Percentiles rank a stretch among this genome's conserved stretches.
These are phyloP conservation scores for Kwoniella botswanensis DNA, from an alignment of 768 basidiomycete genomes.

Conservation along the genomic window DNA sequence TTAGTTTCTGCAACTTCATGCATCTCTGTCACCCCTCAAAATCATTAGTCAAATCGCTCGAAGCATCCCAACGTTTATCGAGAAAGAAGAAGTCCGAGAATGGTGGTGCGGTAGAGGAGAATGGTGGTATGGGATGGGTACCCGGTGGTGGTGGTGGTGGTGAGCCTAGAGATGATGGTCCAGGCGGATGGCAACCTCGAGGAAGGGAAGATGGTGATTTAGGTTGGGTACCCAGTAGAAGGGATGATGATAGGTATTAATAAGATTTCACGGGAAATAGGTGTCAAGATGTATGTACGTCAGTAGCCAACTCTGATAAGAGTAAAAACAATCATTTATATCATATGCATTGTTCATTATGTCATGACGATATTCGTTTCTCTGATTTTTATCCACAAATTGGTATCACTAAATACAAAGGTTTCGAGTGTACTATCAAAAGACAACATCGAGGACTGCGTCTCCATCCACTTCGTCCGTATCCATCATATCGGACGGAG, in stretches of 20 bases:
- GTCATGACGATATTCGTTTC: constrained; percentile 16
- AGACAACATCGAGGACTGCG: constrained; percentile 40
- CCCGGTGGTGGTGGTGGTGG: constrained; percentile 34
- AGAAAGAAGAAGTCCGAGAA: constrained; percentile 31
- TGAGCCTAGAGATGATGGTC: constrained; percentile 25
- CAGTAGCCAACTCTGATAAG: constrained; percentile 4
- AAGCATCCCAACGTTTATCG: constrained; percentile 75
- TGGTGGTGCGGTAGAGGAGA: constrained; percentile 14
- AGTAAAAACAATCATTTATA: neutral
- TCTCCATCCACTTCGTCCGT: constrained; percentile 38
- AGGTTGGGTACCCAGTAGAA: constrained; percentile 28
- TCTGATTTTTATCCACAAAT: neutral
- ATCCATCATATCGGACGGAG: constrained; percentile 25
- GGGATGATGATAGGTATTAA: constrained; percentile 13
- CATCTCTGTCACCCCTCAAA: constrained; percentile 87
- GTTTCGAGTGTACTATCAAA: constrained; percentile 6
- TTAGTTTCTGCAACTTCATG: constrained; percentile 98
- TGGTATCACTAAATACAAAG: neutral
- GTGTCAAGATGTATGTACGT: constrained; percentile 8
- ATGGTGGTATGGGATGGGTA: constrained; percentile 45
- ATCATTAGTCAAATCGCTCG: constrained; percentile 76
- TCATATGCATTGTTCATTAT: constrained; percentile 11
- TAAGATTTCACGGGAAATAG: constrained; percentile 11
- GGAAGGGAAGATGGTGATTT: constrained; percentile 22
- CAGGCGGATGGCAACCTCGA: constrained; percentile 31